A percentile compares a stretch with the other conserved stretches of the same genome.
Conservation (phyloP, 768 basidiomycete species). For the Kwoniella bestiolae region DNA sequence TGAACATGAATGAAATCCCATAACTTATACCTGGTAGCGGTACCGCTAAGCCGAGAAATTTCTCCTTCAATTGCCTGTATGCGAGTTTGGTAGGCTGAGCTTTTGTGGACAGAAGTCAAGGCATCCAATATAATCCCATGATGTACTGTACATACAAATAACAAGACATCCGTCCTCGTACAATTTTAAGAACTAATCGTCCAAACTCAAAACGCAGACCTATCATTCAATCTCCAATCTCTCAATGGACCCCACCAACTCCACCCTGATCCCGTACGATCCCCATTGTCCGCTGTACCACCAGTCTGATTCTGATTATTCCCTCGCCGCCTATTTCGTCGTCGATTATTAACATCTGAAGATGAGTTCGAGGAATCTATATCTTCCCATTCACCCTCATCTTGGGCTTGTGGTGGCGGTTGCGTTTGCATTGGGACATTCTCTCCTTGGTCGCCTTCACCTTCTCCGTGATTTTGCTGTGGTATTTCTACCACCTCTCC, state of each 20-base stretch:
- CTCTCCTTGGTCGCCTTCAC: neutral
- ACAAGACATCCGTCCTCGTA: constrained; percentile 2
- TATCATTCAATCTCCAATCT: constrained; percentile 50
- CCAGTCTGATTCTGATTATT: constrained; percentile 1
- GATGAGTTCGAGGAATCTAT: constrained; percentile 26
- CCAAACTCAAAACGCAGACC: constrained; percentile 32
- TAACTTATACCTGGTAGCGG: too few relatives aligned
- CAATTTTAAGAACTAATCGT: neutral
- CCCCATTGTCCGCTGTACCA: neutral
- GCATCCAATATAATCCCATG: neutral
- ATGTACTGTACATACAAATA: neutral
- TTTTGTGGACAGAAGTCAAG: too few relatives aligned
- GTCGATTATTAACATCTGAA: constrained; percentile 6
- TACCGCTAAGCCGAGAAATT: too few relatives aligned
- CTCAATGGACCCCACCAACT: constrained; percentile 57
- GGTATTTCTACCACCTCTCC: constrained; percentile 5
- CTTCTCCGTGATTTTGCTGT: constrained; percentile 5
- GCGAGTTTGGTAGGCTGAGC: too few relatives aligned
- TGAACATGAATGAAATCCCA: too few relatives aligned
- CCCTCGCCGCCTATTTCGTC: constrained; percentile 8
- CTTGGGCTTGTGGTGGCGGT: neutral
- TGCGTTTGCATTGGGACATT: neutral
- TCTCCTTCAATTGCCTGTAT: too few relatives aligned
- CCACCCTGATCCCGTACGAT: constrained; percentile 40
- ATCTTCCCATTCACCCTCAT: constrained; percentile 35